Base-by-base conservation (phyloP, 2,329 filamentous ascomycete species). In the Ophiosphaerella narmari region DNA sequence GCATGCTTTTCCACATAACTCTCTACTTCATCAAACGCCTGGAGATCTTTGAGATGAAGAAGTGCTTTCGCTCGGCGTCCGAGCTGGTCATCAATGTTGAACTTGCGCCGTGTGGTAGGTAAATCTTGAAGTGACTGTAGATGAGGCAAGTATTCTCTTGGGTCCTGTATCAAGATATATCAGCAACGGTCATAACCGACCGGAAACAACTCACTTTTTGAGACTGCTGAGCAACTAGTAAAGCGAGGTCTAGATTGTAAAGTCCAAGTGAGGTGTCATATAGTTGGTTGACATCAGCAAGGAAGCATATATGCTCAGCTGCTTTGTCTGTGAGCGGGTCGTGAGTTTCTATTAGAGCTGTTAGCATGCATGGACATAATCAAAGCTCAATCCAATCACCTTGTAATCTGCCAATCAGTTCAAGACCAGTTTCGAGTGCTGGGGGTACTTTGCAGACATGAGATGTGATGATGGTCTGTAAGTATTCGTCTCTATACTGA, bases 221-320 rank as follows among this genome's bases (percentile, higher is more conserved):
- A 0, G 92, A 94, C 68, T 97, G 92, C 67, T 99, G 94, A 0
- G 94, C 94, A 11, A 99, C 90, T 5, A 97, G 80, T 9, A 99
- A 80, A 3, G 93, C 87, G 7, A 99, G 84, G 9, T 96, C 91
- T 2, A 99, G 83, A 65, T 97, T 87, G 70, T 99, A 99, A 2
- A 97, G 79, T 1, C 92, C 92, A 2, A 99, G 80, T 0, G 94
- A 90, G 52, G 92, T 87, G 54, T 97, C 90, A 65, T 96, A 99
- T 0, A 99, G 83, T 34, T 86, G 86, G 71, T 97, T 95, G 39
- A 95, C 88, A 72, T 99, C 94, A 0, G 92, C 90, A 36, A 99
- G 82, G 79, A 99, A 99, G 79, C 91, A 97, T 52, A 99, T 97
- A 67, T 99, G 94, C 69, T 97, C 91, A 18, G 97, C 88, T 0